Percentiles rank a stretch among this genome's conserved stretches.
These are phyloP conservation scores for Cymodocea nodosa DNA, from an alignment of 116 monocot genomes.

Conservation along the genomic window DNA sequence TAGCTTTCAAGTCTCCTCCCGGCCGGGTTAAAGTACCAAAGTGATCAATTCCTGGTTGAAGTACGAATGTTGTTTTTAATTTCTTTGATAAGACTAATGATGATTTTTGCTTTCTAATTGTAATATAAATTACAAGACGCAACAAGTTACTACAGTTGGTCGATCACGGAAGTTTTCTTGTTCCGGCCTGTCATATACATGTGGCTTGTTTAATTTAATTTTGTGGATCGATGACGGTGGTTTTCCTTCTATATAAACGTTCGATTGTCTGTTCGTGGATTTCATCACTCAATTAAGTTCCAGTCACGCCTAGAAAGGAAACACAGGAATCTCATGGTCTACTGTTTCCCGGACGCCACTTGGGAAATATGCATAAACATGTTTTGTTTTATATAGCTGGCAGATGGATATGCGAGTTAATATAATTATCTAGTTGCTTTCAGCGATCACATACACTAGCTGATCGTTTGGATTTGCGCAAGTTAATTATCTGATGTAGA, in stretches of 20 bases:
- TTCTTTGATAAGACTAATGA: no score
- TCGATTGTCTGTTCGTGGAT: background rate
- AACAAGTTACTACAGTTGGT: no score
- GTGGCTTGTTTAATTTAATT: background rate
- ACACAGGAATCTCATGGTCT: background rate
- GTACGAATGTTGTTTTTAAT: no score
- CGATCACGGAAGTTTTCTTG: no score
- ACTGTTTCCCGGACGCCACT: background rate
- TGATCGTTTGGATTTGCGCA: background rate
- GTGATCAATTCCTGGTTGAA: no score
- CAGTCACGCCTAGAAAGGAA: background rate
- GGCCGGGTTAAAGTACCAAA: no score
- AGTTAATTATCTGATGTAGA: no score
- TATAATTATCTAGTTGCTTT: background rate
- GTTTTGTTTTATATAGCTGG: background rate
- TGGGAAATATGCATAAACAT: background rate
- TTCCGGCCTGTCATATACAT: no score
- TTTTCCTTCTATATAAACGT: background rate
- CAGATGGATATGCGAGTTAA: background rate
- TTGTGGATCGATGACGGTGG: background rate
- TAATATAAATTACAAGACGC: no score
- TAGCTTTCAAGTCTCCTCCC: no score
- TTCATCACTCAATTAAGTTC: background rate
- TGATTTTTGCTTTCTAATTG: no score
- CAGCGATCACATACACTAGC: background rate